A percentile compares a stretch with the other conserved stretches of the same genome.
These are phyloP conservation scores for Anacardium occidentale DNA, from an alignment of 345 rosid species.

Conservation along the genomic window DNA sequence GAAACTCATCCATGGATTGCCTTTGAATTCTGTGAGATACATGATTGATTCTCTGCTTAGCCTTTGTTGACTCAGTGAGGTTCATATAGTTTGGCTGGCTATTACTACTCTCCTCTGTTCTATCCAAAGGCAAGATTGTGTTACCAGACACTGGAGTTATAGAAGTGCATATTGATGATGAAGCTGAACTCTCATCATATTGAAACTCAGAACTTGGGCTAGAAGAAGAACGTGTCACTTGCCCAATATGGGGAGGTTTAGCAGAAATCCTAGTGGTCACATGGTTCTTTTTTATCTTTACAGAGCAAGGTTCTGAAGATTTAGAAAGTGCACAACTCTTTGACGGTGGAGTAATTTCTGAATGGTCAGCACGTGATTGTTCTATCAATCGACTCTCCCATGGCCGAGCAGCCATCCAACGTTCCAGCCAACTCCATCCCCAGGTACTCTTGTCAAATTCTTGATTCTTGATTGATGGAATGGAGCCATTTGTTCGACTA, in stretches of 20 bases:
- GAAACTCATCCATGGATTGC: conserved; percentile 92
- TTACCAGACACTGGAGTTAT: conserved; percentile 60
- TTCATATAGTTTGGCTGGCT: conserved; percentile 80
- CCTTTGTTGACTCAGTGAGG: conserved; percentile 84
- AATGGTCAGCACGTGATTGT: conserved; percentile 34
- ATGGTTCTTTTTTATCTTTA: conserved; percentile 70
- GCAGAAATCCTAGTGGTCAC: conserved; percentile 76
- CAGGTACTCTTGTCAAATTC: conserved; percentile 72
- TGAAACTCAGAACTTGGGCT: conserved; percentile 73
- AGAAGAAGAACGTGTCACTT: conserved; percentile 54
- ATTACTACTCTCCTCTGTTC: conserved; percentile 48
- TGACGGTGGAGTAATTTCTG: conserved; percentile 39
- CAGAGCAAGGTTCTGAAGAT: conserved; percentile 46
- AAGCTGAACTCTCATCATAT: conserved; percentile 72
- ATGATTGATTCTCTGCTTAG: conserved; percentile 47
- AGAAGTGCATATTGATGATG: conserved; percentile 76
- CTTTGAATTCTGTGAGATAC: conserved; percentile 47
- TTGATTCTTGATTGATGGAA: conserved; percentile 43
- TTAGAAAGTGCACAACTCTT: conserved; percentile 37
- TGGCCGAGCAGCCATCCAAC: conserved; percentile 99
- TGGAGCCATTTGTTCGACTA: conserved; percentile 30
- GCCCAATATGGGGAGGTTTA: conserved; percentile 49
- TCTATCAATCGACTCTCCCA: conserved; percentile 94
- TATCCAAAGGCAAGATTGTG: conserved; percentile 51
- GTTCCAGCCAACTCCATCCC: conserved; percentile 99